These are phyloP conservation scores for Colletotrichum echinochloae DNA, from an alignment of 2,329 filamentous ascomycete genomes.

Conservation along the genomic window DNA sequence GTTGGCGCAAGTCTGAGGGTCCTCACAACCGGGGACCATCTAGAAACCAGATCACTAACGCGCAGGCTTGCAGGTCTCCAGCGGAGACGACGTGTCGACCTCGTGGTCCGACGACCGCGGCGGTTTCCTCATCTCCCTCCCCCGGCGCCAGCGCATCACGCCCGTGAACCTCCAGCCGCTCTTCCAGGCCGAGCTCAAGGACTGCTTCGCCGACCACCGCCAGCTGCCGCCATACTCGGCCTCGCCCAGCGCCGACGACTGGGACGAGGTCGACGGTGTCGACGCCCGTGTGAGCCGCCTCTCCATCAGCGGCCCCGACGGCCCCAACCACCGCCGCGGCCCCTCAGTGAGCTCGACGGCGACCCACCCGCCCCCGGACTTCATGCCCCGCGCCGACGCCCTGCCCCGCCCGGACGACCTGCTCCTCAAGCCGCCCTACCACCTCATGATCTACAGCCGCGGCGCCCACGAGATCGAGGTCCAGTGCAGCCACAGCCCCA, in stretches of 20 bases:
- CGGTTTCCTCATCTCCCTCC: slow-evolving; percentile 55
- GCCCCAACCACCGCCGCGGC: background rate
- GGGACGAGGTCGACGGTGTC: slow-evolving; percentile 57
- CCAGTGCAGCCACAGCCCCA: slow-evolving; percentile 61
- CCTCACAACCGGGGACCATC: background rate
- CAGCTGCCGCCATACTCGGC: slow-evolving; percentile 17
- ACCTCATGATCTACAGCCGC: slow-evolving; percentile 54
- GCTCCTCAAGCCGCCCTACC: slow-evolving; percentile 60
- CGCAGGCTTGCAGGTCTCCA: slow-evolving; percentile 40
- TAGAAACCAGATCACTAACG: background rate
- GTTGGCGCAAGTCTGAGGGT: slow-evolving; percentile 1
- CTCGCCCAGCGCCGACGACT: slow-evolving; percentile 51
- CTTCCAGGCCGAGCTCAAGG: slow-evolving; percentile 52
- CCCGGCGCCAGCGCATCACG: slow-evolving; percentile 48
- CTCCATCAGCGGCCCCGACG: slow-evolving; percentile 30
- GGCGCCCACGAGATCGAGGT: slow-evolving; percentile 53
- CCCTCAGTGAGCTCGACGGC: slow-evolving; percentile 2
- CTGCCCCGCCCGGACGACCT: slow-evolving; percentile 62
- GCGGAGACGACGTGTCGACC: slow-evolving; percentile 48
- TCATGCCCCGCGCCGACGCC: slow-evolving; percentile 55
- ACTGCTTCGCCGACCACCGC: slow-evolving; percentile 50
- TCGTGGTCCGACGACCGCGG: slow-evolving; percentile 52
- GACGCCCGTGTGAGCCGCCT: slow-evolving; percentile 47
- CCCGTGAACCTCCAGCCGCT: slow-evolving; percentile 50
- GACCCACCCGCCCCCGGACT: slow-evolving; percentile 42